These are phyloP conservation scores for Lasiodiplodia citricola DNA, from an alignment of 2,329 filamentous ascomycete genomes.

Conservation along the genomic window DNA sequence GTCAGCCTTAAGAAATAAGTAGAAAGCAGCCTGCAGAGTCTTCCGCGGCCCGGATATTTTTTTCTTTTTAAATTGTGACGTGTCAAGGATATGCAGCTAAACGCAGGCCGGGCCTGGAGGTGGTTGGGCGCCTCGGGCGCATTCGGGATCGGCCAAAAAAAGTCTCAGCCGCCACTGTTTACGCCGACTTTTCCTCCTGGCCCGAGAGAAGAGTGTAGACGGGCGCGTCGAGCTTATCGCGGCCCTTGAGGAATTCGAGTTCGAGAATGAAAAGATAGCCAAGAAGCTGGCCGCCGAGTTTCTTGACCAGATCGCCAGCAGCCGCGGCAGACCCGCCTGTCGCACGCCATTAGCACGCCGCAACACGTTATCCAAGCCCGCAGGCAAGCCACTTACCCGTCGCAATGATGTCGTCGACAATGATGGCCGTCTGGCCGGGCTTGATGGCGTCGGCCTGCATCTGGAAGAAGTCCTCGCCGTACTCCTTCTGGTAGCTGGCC, in stretches of 20 bases:
- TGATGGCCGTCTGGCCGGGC: constrained; percentile 83
- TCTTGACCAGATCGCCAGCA: constrained; percentile 82
- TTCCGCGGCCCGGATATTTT: constrained; percentile 16
- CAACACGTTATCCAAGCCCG: constrained; percentile 7
- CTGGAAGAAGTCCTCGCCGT: constrained; percentile 93
- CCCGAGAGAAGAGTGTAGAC: constrained; percentile 81
- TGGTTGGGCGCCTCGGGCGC: constrained; percentile 24
- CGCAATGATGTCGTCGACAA: constrained; percentile 98
- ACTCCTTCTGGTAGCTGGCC: constrained; percentile 91
- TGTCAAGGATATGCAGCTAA: constrained; percentile 24
- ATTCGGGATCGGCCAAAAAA: constrained; percentile 24
- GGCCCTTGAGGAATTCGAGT: constrained; percentile 89
- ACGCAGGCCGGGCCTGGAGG: constrained; percentile 20
- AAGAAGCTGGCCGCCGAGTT: constrained; percentile 83
- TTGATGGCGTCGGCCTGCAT: constrained; percentile 88
- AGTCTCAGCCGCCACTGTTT: constrained; percentile 2
- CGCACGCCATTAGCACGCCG: constrained; percentile 13
- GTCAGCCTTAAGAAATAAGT: constrained; percentile 24
- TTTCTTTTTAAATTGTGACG: constrained; percentile 19
- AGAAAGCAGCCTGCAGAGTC: constrained; percentile 9
- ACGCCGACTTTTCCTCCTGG: constrained; percentile 52
- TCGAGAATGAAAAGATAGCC: constrained; percentile 97
- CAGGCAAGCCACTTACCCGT: constrained; percentile 70
- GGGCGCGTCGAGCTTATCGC: constrained; percentile 84
- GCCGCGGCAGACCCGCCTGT: constrained; percentile 89